Evolutionary conservation across 2,329 filamentous ascomycete genomes (phyloP), one percentile per base, ranked within the genome.

Genomic region (Fusarium subglutinans): DNA sequence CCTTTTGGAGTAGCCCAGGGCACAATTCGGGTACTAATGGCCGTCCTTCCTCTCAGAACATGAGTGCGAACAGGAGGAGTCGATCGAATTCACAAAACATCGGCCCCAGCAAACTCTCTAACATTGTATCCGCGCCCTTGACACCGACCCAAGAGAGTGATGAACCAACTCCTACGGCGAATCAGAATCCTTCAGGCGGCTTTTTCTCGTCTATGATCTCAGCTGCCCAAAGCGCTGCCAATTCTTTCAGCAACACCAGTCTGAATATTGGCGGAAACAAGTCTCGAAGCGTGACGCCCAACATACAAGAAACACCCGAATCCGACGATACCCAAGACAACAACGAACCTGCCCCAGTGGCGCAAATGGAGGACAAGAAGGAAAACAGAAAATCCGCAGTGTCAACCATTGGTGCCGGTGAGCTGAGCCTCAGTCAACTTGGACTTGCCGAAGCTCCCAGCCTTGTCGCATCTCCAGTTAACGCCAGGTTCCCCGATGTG

Each of bases 191-290:
- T 30, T 47, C 72, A 62, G 86, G 88, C 43, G 92, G 95, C 2
- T 98, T 99, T 85, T 98, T 99, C 83, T 97, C 94, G 9, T 95
- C 94, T 33, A 93, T 99, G 80, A 90, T 99, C 73, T 96, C 94
- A 45, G 96, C 93, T 51, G 96, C 96, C 24, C 96, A 98, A 82
- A 98, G 93, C 87, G 96, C 96, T 48, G 95, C 95, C 20, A 94
- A 86, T 73, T 91, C 90, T 24, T 82, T 95, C 9, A 94, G 89
- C 76, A 94, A 91, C 80, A 89, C 87, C 8, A 86, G 87, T 37
- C 86, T 90, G 59, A 83, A 86, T 13, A 88, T 89, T n/a, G 84
- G 84, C n/a, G 80, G 77, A 40, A 84, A 82, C 63, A 83, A 81
- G 80, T 83, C 62, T 79, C 81, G 70, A 73, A 72, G 54, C 64